A percentile compares a stretch with the other conserved stretches of the same genome.
Conservation (phyloP, 2,329 filamentous ascomycete genomes). For the Cercospora nicotianae region DNA sequence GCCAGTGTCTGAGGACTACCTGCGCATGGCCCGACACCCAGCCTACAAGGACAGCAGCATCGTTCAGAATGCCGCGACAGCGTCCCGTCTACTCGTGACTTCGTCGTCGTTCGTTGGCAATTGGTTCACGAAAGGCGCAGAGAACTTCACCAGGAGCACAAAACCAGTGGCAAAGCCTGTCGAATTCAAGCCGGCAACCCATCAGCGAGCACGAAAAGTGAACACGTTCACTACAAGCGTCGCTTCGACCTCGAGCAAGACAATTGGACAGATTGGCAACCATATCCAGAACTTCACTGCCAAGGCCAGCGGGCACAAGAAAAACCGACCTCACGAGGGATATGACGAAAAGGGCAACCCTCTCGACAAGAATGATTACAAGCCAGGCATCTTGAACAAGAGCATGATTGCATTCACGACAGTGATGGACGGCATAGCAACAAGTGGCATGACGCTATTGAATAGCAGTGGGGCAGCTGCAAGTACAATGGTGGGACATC, state of each 20-base stretch:
- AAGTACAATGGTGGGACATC: conserved; percentile 82
- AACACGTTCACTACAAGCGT: conserved; percentile 81
- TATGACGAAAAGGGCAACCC: conserved; percentile 70
- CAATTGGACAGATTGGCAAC: conserved; percentile 77
- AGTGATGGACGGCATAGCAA: conserved; percentile 88
- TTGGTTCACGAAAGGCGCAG: conserved; percentile 73
- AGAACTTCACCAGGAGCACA: conserved; percentile 76
- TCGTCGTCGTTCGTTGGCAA: conserved; percentile 78
- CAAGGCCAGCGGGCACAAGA: conserved; percentile 64
- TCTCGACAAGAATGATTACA: conserved; percentile 59
- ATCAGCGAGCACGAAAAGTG: conserved; percentile 81
- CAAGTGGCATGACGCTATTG: conserved; percentile 77
- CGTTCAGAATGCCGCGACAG: conserved; percentile 81
- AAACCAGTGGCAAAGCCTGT: conserved; percentile 77
- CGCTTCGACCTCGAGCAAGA: conserved; percentile 77
- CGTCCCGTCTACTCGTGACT: conserved; percentile 89
- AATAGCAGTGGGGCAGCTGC: conserved; percentile 74
- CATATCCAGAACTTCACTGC: conserved; percentile 91
- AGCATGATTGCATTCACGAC: conserved; percentile 95
- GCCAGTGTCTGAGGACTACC: conserved; percentile 68
- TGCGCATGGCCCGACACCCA: conserved; percentile 77
- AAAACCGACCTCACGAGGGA: conserved; percentile 56
- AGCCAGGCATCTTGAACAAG: conserved; percentile 92
- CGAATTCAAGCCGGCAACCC: conserved; percentile 82
- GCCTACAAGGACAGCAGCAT: conserved; percentile 87